These are phyloP conservation scores for Alternaria conjuncta DNA, from an alignment of 2,329 filamentous ascomycete species.

Conservation along the genomic window DNA sequence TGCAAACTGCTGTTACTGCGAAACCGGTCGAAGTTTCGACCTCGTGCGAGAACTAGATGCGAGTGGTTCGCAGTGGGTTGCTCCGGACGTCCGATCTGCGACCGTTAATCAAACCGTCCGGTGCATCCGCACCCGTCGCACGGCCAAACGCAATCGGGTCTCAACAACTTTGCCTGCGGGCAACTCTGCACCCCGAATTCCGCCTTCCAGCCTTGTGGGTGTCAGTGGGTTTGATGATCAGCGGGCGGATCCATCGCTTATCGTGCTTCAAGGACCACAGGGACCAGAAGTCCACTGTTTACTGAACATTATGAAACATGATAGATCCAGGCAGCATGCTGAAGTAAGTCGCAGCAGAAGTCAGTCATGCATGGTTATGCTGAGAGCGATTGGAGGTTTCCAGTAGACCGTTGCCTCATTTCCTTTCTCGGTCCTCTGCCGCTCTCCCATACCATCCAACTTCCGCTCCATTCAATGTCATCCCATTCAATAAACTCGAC, in stretches of 20 bases:
- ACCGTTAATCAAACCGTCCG: not conserved
- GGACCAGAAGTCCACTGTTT: not conserved
- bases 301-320: not conserved
- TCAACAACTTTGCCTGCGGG: not conserved
- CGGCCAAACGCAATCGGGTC: not conserved
- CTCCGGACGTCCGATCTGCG: not conserved
- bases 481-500: not conserved
- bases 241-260: conserved; percentile 1
- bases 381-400: not conserved
- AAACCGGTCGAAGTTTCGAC: not conserved
- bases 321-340: not conserved
- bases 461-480: not conserved
- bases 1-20: conserved; percentile 3
- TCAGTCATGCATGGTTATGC: not conserved
- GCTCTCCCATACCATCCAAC: not conserved
- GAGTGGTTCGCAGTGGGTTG: conserved; percentile 4
- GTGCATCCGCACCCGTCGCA: not conserved
- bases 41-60: not conserved
- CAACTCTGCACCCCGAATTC: not conserved
- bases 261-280: not conserved
- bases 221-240: conserved; percentile 1
- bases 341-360: not conserved
- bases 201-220: not conserved
- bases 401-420: not conserved
- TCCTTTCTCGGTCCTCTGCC: not conserved